phyloP scores from a whole-genome alignment of 306 rosid genomes.

The Lablab purpureus region DNA sequence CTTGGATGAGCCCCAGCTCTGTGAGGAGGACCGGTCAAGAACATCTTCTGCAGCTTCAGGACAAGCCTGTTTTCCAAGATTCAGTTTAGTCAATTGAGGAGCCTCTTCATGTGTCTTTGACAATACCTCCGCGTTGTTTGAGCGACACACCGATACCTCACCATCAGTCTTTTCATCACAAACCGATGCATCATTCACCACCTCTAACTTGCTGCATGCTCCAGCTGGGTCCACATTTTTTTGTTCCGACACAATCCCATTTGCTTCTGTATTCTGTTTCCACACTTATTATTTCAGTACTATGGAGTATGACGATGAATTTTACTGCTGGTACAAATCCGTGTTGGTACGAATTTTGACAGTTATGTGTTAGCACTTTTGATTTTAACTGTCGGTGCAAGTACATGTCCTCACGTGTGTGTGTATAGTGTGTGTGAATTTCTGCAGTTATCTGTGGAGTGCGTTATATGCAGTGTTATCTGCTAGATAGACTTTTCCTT shows the following conservation, averaged over 20 bases:
- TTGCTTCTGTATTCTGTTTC: conserved; percentile 46
- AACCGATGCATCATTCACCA: conserved; percentile 35
- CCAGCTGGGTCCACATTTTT: conserved; percentile 28
- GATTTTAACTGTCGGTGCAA: conserved; percentile 1
- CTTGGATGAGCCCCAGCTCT: conserved; percentile 49
- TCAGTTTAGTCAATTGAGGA: conserved; percentile 22
- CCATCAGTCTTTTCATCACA: conserved; percentile 39
- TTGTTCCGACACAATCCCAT: conserved; percentile 38
- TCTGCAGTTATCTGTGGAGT: neutral
- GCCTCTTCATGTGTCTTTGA: conserved; percentile 39
- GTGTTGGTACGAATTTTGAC: neutral
- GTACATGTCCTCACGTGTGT: neutral
- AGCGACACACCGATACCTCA: conserved; percentile 43
- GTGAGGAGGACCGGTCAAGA: conserved; percentile 52
- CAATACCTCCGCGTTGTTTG: conserved; percentile 46
- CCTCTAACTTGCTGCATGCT: conserved; percentile 27
- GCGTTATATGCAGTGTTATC: neutral
- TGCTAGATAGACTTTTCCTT: neutral
- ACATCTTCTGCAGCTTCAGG: conserved; percentile 31
- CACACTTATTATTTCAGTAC: neutral
- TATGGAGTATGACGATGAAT: neutral
- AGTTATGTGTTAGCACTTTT: neutral
- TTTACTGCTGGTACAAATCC: neutral
- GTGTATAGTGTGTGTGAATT: neutral
- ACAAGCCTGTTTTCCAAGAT: conserved; percentile 44